Base-by-base conservation (phyloP, 208 protist genomes). In the Acanthamoeba royreba region DNA sequence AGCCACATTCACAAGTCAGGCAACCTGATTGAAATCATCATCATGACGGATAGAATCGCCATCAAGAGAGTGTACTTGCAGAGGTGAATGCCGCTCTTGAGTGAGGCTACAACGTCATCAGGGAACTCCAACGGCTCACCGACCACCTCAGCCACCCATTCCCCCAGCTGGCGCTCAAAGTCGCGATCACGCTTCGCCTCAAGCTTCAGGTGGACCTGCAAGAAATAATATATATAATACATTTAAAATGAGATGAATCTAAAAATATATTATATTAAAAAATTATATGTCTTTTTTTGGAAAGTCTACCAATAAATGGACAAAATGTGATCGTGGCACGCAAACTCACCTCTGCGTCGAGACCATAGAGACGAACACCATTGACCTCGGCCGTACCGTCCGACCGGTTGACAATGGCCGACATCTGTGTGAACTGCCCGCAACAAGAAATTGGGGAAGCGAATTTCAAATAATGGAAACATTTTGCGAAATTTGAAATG, bases 271-370 rank as follows among this genome's bases (percentile, higher is more conserved):
- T n/a, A n/a, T n/a, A n/a, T n/a, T n/a, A n/a, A n/a, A n/a, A n/a
- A n/a, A n/a, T n/a, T n/a, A n/a, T n/a, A n/a, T n/a, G n/a, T n/a
- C n/a, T n/a, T n/a, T n/a, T n/a, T n/a, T 42, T 43, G 35, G 33
- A 77, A 38, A 43, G 63, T 42, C 3, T 7, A 17, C 3, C 13
- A 5, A 38, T 42, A n/a, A n/a, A n/a, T n/a, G n/a, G n/a, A n/a
- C n/a, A n/a, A n/a, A n/a, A n/a, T n/a, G n/a, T n/a, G n/a, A n/a
- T n/a, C n/a, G n/a, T n/a, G n/a, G n/a, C n/a, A n/a, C n/a, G n/a
- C n/a, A n/a, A n/a, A n/a, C n/a, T n/a, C n/a, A 77, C 49, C 42
- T 95, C 94, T 3, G 94, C 94, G 86, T 95, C 94, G 5, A 95
- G 35, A 79, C 94, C 94, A 87, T 63, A 95, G 17, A 95, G 45